Percentiles rank a stretch among this genome's conserved stretches.
These are phyloP conservation scores for Hirsutella minnesotensis DNA, from an alignment of 2,329 filamentous ascomycete species.

Conservation along the genomic window DNA sequence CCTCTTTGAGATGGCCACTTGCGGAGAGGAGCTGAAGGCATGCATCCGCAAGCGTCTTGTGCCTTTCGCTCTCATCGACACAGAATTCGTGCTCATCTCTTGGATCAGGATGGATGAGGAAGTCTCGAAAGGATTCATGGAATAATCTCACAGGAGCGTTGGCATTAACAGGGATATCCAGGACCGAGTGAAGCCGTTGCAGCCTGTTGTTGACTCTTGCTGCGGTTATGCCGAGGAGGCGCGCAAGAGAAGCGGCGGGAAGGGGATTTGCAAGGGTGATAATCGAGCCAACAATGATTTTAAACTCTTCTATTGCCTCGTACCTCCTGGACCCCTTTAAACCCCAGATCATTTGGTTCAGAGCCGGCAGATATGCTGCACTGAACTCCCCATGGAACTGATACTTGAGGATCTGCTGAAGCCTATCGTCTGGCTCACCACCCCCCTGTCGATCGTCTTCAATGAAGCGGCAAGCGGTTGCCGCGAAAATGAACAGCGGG, in stretches of 20 bases:
- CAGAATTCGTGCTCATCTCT: conserved; percentile 6
- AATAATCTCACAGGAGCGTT: conserved; percentile 15
- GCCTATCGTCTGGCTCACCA: conserved; percentile 8
- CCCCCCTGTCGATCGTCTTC: neutral
- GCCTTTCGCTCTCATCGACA: conserved; percentile 5
- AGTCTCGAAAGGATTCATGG: conserved; percentile 26
- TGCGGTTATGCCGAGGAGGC: conserved; percentile 12
- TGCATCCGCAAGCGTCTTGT: neutral
- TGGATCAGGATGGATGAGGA: conserved; percentile 11
- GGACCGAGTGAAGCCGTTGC: conserved; percentile 20
- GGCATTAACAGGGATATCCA: conserved; percentile 15
- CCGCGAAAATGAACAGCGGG: conserved; percentile 11
- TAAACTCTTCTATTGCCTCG: conserved; percentile 12
- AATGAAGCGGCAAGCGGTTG: conserved; percentile 12
- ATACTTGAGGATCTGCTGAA: conserved; percentile 11
- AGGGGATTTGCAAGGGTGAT: conserved; percentile 18
- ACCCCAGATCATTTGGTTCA: conserved; percentile 5
- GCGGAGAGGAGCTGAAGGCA: conserved; percentile 14
- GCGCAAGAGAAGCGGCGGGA: conserved; percentile 12
- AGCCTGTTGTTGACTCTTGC: conserved; percentile 10
- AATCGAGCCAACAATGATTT: conserved; percentile 18
- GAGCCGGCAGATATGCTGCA: conserved; percentile 9
- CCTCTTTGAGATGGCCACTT: conserved; percentile 15
- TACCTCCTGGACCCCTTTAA: neutral
- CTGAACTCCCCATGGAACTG: conserved; percentile 2